Conservation (phyloP, 768 basidiomycete species). For the Termitomyces heimii region DNA sequence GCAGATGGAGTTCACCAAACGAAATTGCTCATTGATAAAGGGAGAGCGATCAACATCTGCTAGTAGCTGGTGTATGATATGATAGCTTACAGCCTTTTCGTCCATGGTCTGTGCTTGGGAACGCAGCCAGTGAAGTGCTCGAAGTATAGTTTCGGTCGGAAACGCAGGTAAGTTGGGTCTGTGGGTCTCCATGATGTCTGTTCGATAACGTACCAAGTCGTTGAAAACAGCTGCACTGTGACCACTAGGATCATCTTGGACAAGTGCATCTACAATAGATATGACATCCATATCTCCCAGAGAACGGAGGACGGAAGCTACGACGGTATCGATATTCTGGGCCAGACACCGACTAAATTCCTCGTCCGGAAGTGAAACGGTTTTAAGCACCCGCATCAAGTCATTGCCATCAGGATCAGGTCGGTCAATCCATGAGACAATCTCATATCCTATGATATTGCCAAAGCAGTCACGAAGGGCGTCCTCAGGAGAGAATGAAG, state of each 20-base stretch:
- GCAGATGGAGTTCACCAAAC: conserved; percentile 66
- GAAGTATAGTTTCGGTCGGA: conserved; percentile 41
- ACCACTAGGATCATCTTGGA: conserved; percentile 24
- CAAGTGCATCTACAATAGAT: conserved; percentile 42
- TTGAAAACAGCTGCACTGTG: conserved; percentile 40
- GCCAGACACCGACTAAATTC: conserved; percentile 32
- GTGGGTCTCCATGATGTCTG: conserved; percentile 43
- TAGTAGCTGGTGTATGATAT: conserved; percentile 71
- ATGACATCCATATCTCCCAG: conserved; percentile 56
- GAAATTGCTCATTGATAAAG: conserved; percentile 79
- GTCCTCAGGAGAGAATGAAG: conserved; percentile 40
- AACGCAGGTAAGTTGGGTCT: conserved; percentile 63
- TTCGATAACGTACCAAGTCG: conserved; percentile 47
- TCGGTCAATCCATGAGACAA: conserved; percentile 41
- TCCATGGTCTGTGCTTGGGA: conserved; percentile 33
- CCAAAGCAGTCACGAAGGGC: conserved; percentile 63
- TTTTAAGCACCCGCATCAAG: conserved; percentile 29
- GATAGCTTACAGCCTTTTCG: conserved; percentile 62
- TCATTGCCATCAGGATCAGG: conserved; percentile 14
- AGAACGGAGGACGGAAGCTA: conserved; percentile 52
- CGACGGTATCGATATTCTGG: conserved; percentile 50
- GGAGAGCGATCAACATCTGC: conserved; percentile 57
- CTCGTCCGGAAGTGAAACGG: conserved; percentile 22
- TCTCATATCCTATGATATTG: conserved; percentile 59
- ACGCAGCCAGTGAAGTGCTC: conserved; percentile 57